Base-by-base conservation (phyloP, 2,329 filamentous ascomycete genomes). In the Monosporascus sp. region DNA sequence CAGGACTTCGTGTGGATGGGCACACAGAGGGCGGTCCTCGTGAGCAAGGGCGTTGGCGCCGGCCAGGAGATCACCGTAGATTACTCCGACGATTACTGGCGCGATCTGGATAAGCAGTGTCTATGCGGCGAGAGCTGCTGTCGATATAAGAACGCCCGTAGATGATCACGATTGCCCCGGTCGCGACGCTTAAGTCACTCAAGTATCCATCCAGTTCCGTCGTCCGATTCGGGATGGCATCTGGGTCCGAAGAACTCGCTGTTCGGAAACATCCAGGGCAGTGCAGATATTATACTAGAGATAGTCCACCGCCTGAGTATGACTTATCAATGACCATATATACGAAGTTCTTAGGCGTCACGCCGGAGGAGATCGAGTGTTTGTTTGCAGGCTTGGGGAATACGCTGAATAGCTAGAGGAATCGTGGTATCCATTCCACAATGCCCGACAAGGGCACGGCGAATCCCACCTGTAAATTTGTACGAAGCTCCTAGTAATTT, bases 51-150 rank as follows among this genome's bases (percentile, higher is more conserved):
- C 1, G 74, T 83, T 15, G 69, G 74, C 36, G 75, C 79, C 3
- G 79, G 77, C 0, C 67, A 69, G 7, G 80, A 83, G 63, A 72
- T 83, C 49, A 82, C 79, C 11, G 77, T 83, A 6, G 80, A 83
- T 56, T 83, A 83, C 59, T 80, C 78, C 14, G 75, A 79, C 60
- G 75, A 75, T 53, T 83, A 83, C 60, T 83, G 80, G 80, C 71
- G 73, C 48, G 74, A 78, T 27, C 60, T 83, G 48, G 74, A 81
- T 57, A 83, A 83, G 64, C 70, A 67, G 11, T 83, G 79, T 62
- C 67, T 81, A 1, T 83, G 79, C 59, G 77, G 78, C 5, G 77
- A 80, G 65, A 61, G 68, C 14, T 77, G 76, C 51, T 82, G 80
- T 61, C 67, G 76, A 52, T 79, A 78, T 57, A 35, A 35, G 11